These are phyloP conservation scores for Phoenix dactylifera DNA, from an alignment of 176 grass and related monocot species.

Conservation along the genomic window DNA sequence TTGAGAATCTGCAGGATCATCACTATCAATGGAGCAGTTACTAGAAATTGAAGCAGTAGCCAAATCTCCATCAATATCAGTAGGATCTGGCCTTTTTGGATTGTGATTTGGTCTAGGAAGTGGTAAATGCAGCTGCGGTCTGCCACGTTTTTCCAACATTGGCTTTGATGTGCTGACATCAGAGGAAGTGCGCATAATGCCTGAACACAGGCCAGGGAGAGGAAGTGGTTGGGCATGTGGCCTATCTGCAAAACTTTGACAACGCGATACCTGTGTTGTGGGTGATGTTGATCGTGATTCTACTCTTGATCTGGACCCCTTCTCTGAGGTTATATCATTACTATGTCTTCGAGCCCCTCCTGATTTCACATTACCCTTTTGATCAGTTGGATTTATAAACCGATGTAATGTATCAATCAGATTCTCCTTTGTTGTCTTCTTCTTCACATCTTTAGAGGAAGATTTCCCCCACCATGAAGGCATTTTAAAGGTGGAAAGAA, in stretches of 20 bases:
- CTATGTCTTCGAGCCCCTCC: slow-evolving; percentile 40
- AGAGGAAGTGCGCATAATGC: slow-evolving; percentile 51
- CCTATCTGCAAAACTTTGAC: slow-evolving; percentile 86
- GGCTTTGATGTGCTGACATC: slow-evolving; percentile 61
- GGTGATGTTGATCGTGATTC: slow-evolving; percentile 86
- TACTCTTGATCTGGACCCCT: slow-evolving; percentile 69
- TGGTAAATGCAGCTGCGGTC: slow-evolving; percentile 42
- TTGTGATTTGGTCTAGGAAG: slow-evolving; percentile 51
- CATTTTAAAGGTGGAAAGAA: slow-evolving; percentile 44
- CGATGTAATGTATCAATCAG: slow-evolving; percentile 82
- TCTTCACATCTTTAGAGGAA: slow-evolving; percentile 83
- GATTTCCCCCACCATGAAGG: slow-evolving; percentile 86
- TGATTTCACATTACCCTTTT: slow-evolving; percentile 63
- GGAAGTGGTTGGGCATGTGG: slow-evolving; percentile 67
- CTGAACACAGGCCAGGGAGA: slow-evolving; percentile 45
- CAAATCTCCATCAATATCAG: slow-evolving; percentile 46
- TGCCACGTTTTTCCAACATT: slow-evolving; percentile 79
- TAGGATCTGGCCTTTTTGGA: slow-evolving; percentile 45
- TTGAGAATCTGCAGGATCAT: slow-evolving; percentile 64
- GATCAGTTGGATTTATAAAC: slow-evolving; percentile 74
- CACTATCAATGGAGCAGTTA: slow-evolving; percentile 79
- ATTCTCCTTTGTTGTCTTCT: slow-evolving; percentile 78
- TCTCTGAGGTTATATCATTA: slow-evolving; percentile 44
- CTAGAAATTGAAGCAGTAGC: slow-evolving; percentile 78
- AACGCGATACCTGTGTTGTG: slow-evolving; percentile 77